A percentile compares a stretch with the other conserved stretches of the same genome.
These are phyloP conservation scores for Albizia julibrissin DNA, from an alignment of 306 rosid species.

Conservation along the genomic window DNA sequence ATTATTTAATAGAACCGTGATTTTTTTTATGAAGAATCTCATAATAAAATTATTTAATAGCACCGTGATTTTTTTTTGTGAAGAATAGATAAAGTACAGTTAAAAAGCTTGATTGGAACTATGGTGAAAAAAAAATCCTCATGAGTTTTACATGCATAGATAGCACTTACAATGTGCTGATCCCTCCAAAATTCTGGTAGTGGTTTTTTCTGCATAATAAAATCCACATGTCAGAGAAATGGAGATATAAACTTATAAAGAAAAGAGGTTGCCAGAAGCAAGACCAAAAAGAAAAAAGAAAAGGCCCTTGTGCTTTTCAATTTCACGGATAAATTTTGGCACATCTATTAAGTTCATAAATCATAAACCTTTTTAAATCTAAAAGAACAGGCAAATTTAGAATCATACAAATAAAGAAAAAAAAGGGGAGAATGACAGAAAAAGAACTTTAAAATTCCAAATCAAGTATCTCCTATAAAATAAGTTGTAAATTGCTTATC, in stretches of 20 bases:
- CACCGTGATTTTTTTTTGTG: neutral
- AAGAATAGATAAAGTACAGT: neutral
- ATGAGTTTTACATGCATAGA: constrained; percentile 17
- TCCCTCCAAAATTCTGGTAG: constrained; percentile 99
- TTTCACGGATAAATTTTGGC: constrained; percentile 8
- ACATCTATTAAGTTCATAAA: neutral
- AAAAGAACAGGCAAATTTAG: neutral
- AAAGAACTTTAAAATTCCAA: no score
- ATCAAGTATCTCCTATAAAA: no score
- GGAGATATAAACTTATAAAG: constrained; percentile 17
- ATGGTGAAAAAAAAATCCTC: neutral
- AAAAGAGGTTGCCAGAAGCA: constrained; percentile 9
- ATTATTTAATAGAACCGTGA: constrained; percentile 13
- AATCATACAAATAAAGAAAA: neutral
- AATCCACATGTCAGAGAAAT: constrained; percentile 36
- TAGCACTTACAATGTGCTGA: constrained; percentile 73
- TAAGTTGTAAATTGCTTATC: no score
- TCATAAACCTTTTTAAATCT: constrained; percentile 1
- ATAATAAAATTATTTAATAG: constrained; percentile 23
- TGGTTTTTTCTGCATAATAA: constrained; percentile 76
- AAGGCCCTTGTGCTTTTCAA: neutral
- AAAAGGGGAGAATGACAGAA: no score
- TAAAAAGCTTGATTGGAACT: constrained; percentile 12
- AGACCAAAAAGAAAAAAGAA: neutral
- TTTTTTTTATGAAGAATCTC: constrained; percentile 13